Percentiles rank a stretch among this genome's conserved stretches.
phyloP scores from a whole-genome alignment of 371 early-diverging fungal species.

The Saksenaea vasiformis region DNA sequence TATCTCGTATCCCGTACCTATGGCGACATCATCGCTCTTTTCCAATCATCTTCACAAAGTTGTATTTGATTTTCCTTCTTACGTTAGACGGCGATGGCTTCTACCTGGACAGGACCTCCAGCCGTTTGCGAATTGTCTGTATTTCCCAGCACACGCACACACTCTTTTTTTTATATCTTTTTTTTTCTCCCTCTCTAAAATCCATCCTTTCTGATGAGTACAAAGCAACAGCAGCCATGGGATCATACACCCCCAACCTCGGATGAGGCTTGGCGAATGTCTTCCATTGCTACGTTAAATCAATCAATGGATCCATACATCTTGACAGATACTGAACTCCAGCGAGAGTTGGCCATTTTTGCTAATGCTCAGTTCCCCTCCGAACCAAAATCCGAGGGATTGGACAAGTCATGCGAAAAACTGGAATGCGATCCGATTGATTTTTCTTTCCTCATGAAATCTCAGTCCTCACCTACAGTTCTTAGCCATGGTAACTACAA shows the following conservation, averaged over 20 bases:
- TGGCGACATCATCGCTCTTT: constrained; percentile 5
- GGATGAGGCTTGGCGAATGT: neutral
- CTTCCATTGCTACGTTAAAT: constrained; percentile 32
- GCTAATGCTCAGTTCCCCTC: constrained; percentile 59
- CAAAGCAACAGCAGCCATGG: neutral
- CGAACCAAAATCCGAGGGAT: neutral
- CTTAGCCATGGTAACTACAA: neutral
- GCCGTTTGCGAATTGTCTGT: neutral
- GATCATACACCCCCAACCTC: neutral
- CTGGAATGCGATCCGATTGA: neutral
- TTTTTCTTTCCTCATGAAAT: neutral
- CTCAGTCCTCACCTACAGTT: neutral
- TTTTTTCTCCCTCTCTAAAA: neutral
- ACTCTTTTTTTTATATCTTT: neutral
- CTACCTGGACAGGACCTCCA: neutral
- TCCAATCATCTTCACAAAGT: constrained; percentile 4
- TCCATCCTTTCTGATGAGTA: neutral
- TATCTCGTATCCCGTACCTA: neutral
- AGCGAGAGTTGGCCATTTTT: constrained; percentile 40
- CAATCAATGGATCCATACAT: constrained; percentile 35
- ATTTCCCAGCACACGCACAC: neutral
- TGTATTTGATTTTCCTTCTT: neutral
- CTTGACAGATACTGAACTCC: constrained; percentile 39
- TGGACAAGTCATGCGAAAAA: neutral
- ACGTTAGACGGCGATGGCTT: neutral